Percentiles rank a stretch among this genome's conserved stretches.
These are phyloP conservation scores for Dendrobium catenatum DNA, from an alignment of 106 monocot genomes.

Conservation along the genomic window DNA sequence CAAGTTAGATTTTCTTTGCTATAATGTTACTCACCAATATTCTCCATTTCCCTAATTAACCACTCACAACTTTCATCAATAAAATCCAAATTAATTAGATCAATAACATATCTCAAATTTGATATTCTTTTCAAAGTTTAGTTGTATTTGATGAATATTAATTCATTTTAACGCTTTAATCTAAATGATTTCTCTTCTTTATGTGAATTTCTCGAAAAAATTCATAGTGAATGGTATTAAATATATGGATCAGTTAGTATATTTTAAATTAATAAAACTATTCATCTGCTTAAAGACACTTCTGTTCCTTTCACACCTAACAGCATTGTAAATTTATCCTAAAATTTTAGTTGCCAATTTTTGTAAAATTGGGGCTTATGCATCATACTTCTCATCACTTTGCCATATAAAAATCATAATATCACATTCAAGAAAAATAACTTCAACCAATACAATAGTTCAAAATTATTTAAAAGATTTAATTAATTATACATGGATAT, in stretches of 20 bases:
- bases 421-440: background rate
- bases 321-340: background rate
- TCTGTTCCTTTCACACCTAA: background rate
- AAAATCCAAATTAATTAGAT: background rate
- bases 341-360: background rate
- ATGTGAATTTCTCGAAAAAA: background rate
- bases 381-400: background rate
- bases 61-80: background rate
- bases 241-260: background rate
- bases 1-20: background rate
- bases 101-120: background rate
- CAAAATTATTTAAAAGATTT: background rate
- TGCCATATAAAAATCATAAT: background rate
- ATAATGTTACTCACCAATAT: background rate
- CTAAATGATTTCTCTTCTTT: background rate
- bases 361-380: background rate
- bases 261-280: background rate
- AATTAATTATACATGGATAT: background rate
- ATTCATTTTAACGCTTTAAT: background rate
- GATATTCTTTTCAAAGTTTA: background rate
- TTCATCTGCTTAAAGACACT: background rate
- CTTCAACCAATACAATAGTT: background rate
- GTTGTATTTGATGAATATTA: background rate
- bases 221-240: background rate
- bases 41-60: background rate